A percentile compares a stretch with the other conserved stretches of the same genome.
These are phyloP conservation scores for Aspergillus sp. DNA, from an alignment of 2,329 filamentous ascomycete species.

Conservation along the genomic window DNA sequence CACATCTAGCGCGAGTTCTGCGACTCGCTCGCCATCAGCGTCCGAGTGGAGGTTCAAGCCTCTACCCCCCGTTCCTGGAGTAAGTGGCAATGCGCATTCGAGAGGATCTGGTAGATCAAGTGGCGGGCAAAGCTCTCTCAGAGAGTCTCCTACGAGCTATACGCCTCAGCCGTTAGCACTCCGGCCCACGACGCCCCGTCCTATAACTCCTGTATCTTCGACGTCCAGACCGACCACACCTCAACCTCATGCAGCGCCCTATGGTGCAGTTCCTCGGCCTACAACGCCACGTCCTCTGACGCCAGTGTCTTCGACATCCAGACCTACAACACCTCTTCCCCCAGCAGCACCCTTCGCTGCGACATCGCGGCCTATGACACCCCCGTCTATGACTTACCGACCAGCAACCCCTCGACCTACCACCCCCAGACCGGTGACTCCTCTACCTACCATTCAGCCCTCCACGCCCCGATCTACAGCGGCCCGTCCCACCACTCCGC, in stretches of 20 bases:
- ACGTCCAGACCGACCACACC: neutral
- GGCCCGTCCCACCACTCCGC: neutral
- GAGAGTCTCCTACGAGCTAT: conserved; percentile 1
- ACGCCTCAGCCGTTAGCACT: neutral
- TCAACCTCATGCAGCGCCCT: neutral
- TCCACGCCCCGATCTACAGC: neutral
- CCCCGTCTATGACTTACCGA: neutral
- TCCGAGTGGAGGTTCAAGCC: conserved; percentile 4
- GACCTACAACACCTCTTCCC: neutral
- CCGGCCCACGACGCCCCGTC: neutral
- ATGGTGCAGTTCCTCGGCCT: neutral
- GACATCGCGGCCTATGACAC: neutral
- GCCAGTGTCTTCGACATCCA: neutral
- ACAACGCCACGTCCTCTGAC: neutral
- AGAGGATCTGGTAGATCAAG: neutral
- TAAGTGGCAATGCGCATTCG: neutral
- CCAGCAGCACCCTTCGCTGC: neutral
- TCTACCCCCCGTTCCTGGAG: neutral
- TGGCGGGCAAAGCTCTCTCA: conserved; percentile 1
- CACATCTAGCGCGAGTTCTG: neutral
- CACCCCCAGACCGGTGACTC: neutral
- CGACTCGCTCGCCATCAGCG: neutral
- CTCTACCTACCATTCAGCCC: neutral
- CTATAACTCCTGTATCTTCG: neutral
- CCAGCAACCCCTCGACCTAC: neutral